A percentile compares a stretch with the other conserved stretches of the same genome.
phyloP scores from a whole-genome alignment of 1,139 yeast genomes.

The Sugiyamaella grinbergsii region DNA sequence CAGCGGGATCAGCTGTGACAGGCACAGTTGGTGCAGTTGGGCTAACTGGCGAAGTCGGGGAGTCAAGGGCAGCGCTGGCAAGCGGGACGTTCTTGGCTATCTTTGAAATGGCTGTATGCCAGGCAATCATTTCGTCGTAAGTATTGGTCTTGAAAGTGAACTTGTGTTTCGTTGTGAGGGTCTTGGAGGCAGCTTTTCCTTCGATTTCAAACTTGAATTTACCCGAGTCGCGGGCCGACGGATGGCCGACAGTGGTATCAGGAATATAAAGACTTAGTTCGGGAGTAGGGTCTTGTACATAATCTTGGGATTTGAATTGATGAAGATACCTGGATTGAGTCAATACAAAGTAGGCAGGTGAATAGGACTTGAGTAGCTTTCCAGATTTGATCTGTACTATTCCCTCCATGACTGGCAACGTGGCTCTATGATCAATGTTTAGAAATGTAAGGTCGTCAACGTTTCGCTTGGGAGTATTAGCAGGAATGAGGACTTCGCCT shows the following conservation, averaged over 20 bases:
- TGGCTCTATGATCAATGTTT: constrained; percentile 45
- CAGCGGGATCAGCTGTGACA: constrained; percentile 27
- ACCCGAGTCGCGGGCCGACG: constrained; percentile 41
- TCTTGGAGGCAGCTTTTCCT: constrained; percentile 48
- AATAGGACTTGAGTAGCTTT: constrained; percentile 46
- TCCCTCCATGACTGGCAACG: constrained; percentile 52
- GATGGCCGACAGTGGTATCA: constrained; percentile 47
- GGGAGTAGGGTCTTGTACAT: constrained; percentile 48
- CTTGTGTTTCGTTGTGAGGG: constrained; percentile 45
- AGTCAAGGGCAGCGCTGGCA: background rate
- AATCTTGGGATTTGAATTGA: constrained; percentile 50
- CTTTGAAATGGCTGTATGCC: constrained; percentile 47
- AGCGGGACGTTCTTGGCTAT: constrained; percentile 3
- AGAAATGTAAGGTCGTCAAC: constrained; percentile 44
- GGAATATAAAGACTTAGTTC: constrained; percentile 51
- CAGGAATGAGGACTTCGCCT: constrained; percentile 39
- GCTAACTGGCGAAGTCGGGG: constrained; percentile 28
- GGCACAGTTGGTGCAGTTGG: constrained; percentile 26
- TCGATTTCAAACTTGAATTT: constrained; percentile 48
- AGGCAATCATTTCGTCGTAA: constrained; percentile 48
- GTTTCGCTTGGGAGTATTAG: constrained; percentile 44
- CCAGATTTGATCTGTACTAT: constrained; percentile 50
- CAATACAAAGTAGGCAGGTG: constrained; percentile 50
- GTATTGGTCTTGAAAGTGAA: constrained; percentile 49
- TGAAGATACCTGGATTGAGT: constrained; percentile 50